Evolutionary conservation across 2,329 filamentous ascomycete genomes (phyloP), one percentile per base, ranked within the genome.

Genomic region (Botrytis deweyae): DNA sequence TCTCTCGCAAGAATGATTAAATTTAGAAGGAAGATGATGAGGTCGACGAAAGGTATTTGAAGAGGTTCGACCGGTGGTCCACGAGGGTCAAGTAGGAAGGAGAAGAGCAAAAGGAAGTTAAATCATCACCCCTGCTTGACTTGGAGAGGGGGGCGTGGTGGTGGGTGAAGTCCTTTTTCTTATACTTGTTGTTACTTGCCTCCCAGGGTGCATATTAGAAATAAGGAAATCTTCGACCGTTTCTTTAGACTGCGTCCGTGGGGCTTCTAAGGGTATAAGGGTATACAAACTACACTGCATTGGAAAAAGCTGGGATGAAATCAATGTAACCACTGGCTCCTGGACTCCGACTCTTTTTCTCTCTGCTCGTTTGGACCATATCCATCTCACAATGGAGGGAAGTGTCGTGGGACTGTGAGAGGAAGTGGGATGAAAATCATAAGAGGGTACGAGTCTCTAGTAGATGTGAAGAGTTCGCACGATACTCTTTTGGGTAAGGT

Each of bases 221-320:
- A 63, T 63, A 1, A 38, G 38, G 44, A 38, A 29, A 18, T 55
- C n/a, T n/a, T 67, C 33, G 18, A 52, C 33, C 33, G 22, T 67
- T 67, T 52, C 44, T 67, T 36, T n/a, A 29, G 46, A 40, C 33
- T 9, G 64, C 33, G 33, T 66, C 64, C 64, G 44, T 66, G 64
- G 44, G 44, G 44, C 62, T 44, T 20, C 22, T 10, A 6, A 20
- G n/a, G 38, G 40, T 29, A 40, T 38, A 29, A 20, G n/a, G 38
- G 40, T 29, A 40, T 38, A 42, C 61, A 49, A 18, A 36, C 64
- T 52, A 52, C 44, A 29, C 44, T 52, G 46, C 44, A 67, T 40
- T 52, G n/a, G 40, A 67, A 67, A 46, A 52, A 55, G 65, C 65
- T 67, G 65, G 29, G 65, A 67, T 55, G 46, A 40, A 55, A 52